Percentiles rank a stretch among this genome's conserved stretches.
Evolutionary conservation across 176 grass and related monocot species (phyloP).

Genomic region (Triticum turgidum): DNA sequence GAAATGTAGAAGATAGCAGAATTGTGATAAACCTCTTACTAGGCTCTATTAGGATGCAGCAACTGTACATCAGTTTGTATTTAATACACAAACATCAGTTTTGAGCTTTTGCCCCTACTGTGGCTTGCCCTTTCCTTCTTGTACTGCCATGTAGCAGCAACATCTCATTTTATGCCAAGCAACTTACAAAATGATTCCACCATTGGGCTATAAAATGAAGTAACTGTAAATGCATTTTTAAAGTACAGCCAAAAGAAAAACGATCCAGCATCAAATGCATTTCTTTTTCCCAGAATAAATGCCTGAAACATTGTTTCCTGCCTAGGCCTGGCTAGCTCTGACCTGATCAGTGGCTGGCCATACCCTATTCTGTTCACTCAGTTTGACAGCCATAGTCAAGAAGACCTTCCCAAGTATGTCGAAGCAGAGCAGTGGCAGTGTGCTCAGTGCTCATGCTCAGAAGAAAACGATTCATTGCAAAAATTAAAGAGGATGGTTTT

Average conservation of each 20-base stretch:
- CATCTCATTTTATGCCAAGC: not conserved
- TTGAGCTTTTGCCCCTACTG: not conserved
- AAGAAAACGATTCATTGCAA: not conserved
- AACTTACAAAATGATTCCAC: not conserved
- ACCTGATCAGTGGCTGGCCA: constrained; percentile 1
- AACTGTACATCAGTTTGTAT: not conserved
- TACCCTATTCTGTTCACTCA: constrained; percentile 17
- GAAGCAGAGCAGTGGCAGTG: not conserved
- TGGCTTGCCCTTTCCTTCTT: not conserved
- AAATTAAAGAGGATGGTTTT: not conserved
- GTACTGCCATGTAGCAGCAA: not conserved
- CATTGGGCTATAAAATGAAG: not conserved
- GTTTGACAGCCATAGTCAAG: not conserved
- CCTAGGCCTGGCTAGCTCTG: not conserved
- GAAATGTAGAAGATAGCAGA: not conserved
- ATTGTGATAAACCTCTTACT: not conserved
- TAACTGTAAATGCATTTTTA: not conserved
- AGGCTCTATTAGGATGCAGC: not conserved
- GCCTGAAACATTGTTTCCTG: not conserved
- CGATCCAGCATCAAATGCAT: no score
- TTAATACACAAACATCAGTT: not conserved
- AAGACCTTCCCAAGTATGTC: not conserved
- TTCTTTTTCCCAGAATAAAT: not conserved
- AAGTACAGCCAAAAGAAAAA: no score
- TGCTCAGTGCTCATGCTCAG: not conserved